phyloP scores from a whole-genome alignment of 805 yeast species.

The Lachancea nothofagi region DNA sequence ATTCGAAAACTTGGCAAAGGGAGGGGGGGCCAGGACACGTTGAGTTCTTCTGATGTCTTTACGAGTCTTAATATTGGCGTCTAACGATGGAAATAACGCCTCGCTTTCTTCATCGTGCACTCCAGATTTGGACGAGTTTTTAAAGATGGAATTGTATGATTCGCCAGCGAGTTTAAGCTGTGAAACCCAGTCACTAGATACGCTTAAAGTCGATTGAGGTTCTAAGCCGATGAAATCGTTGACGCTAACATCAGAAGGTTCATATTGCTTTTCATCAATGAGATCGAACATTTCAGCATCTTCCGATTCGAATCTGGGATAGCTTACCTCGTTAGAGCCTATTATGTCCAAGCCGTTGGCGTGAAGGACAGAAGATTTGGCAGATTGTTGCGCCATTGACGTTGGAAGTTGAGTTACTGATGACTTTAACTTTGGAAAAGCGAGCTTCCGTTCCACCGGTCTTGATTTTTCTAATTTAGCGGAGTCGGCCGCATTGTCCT shows the following conservation, averaged over 20 bases:
- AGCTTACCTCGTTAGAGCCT: background rate
- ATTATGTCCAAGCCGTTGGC: background rate
- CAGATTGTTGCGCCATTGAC: background rate
- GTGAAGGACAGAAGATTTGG: background rate
- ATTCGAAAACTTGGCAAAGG: slow-evolving; percentile 19
- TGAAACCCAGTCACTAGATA: slow-evolving; percentile 56
- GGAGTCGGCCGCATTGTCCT: too few relatives aligned
- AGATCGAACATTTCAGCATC: slow-evolving; percentile 32
- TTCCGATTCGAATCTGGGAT: slow-evolving; percentile 9
- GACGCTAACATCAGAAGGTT: slow-evolving; percentile 51
- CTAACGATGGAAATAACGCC: slow-evolving; percentile 35
- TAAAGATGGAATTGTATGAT: slow-evolving; percentile 30
- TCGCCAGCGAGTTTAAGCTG: slow-evolving; percentile 51
- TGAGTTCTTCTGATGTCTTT: slow-evolving; percentile 27
- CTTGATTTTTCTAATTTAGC: too few relatives aligned
- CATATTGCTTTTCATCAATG: slow-evolving; percentile 61
- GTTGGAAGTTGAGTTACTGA: background rate
- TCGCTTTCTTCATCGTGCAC: slow-evolving; percentile 28
- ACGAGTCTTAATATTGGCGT: slow-evolving; percentile 28
- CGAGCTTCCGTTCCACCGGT: slow-evolving; percentile 8
- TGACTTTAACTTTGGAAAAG: slow-evolving; percentile 4
- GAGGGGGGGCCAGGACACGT: background rate
- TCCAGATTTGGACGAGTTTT: slow-evolving; percentile 12
- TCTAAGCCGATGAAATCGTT: slow-evolving; percentile 42
- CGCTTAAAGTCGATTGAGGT: slow-evolving; percentile 42